These are phyloP conservation scores for Phyllosticta citrichinensis DNA, from an alignment of 2,329 filamentous ascomycete species.

Conservation along the genomic window DNA sequence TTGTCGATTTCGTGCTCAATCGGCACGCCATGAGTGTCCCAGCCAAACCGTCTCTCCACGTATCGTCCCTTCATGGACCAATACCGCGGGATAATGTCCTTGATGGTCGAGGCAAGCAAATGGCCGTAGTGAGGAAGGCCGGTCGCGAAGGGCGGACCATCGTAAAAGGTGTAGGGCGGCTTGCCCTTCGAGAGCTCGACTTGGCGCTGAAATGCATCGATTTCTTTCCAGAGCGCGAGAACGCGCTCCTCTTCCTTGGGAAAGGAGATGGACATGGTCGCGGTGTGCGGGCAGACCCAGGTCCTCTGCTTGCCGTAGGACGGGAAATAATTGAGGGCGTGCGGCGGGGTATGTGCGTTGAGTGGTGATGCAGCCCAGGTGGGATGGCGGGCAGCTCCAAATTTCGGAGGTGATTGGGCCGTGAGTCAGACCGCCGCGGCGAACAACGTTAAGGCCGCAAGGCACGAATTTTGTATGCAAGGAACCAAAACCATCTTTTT, in stretches of 20 bases:
- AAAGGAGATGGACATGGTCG: slow-evolving; percentile 39
- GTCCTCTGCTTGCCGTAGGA: slow-evolving; percentile 8
- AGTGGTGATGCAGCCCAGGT: slow-evolving; percentile 3
- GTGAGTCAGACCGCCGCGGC: slow-evolving; percentile 8
- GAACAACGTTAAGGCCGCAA: not conserved
- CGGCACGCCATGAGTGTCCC: slow-evolving; percentile 90
- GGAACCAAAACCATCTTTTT: not conserved
- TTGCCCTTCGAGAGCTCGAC: slow-evolving; percentile 76
- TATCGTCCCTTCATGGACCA: slow-evolving; percentile 96
- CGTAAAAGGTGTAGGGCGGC: slow-evolving; percentile 85
- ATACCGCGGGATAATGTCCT: slow-evolving; percentile 92
- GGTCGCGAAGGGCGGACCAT: slow-evolving; percentile 51
- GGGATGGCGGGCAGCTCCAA: slow-evolving; percentile 4
- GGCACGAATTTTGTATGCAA: not conserved
- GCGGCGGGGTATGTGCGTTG: slow-evolving; percentile 2
- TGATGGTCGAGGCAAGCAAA: slow-evolving; percentile 84
- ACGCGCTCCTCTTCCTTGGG: slow-evolving; percentile 81
- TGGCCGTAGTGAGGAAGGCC: slow-evolving; percentile 62
- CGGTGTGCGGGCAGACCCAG: not conserved
- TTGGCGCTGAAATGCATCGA: slow-evolving; percentile 82
- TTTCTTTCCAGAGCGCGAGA: slow-evolving; percentile 80
- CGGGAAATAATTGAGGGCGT: not conserved
- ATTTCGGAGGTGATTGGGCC: slow-evolving; percentile 6
- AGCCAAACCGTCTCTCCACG: slow-evolving; percentile 86
- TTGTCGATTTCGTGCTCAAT: slow-evolving; percentile 98